These are phyloP conservation scores for Saccharum hybrid DNA, from an alignment of 202 grass and related monocot species.

Conservation along the genomic window DNA sequence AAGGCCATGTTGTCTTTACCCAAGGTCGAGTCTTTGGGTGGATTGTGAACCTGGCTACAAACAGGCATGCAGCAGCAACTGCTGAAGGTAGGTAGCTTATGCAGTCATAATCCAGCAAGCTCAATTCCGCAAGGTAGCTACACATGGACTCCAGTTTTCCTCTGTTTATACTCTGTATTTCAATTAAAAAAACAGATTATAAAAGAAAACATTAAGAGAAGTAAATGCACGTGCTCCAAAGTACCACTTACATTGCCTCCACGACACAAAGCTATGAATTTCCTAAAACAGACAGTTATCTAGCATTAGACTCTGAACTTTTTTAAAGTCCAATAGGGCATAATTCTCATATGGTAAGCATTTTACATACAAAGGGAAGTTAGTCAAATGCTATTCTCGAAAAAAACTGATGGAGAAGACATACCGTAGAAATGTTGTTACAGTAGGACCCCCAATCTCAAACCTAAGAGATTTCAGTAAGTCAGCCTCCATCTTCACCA, in stretches of 20 bases:
- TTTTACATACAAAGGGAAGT: not conserved
- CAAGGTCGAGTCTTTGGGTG: conserved; percentile 53
- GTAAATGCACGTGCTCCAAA: not conserved
- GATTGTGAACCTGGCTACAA: conserved; percentile 58
- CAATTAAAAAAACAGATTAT: not conserved
- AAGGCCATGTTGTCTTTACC: conserved; percentile 40
- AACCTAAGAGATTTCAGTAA: conserved; percentile 54
- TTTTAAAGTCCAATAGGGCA: not conserved
- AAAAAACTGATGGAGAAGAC: not conserved
- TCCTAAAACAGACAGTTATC: conserved; percentile 43
- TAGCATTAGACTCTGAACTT: not conserved
- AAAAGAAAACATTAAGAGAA: conserved; percentile 14
- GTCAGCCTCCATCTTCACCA: conserved; percentile 61
- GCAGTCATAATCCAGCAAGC: conserved; percentile 59
- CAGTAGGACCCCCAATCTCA: conserved; percentile 50
- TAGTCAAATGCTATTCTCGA: not conserved
- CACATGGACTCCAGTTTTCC: conserved; percentile 46
- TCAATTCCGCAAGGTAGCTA: conserved; percentile 65
- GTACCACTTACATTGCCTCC: conserved; percentile 49
- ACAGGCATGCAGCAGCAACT: conserved; percentile 60
- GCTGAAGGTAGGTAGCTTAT: conserved; percentile 57
- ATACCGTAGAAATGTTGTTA: conserved; percentile 53
- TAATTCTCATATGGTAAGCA: conserved; percentile 14
- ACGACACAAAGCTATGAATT: conserved; percentile 39
- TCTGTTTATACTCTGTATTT: conserved; percentile 32